These are phyloP conservation scores for Chytridium lagenaria DNA, from an alignment of 371 early-diverging fungal species.

Conservation along the genomic window DNA sequence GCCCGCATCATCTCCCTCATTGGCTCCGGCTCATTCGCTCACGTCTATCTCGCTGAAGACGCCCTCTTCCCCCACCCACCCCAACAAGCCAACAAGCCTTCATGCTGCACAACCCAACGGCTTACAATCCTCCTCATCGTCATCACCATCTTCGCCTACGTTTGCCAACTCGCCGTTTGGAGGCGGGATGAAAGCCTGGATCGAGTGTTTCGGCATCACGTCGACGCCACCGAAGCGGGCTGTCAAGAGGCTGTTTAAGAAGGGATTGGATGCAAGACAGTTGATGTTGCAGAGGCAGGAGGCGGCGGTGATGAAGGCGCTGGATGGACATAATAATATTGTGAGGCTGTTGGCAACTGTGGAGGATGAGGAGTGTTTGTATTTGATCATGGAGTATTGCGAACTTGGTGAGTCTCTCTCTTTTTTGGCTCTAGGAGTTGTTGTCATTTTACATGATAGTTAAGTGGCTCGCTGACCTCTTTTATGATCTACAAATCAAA, in stretches of 20 bases:
- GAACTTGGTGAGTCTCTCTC: constrained; percentile 67
- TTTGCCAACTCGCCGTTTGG: too few species aligned
- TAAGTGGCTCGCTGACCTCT: too few species aligned
- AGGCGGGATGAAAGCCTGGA: background rate
- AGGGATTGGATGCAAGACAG: constrained; percentile 37
- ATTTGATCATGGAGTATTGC: constrained; percentile 78
- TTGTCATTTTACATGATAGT: too few species aligned
- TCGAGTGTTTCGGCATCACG: background rate
- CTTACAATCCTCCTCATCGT: too few species aligned
- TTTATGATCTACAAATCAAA: too few species aligned
- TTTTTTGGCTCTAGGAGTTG: too few species aligned
- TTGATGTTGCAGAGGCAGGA: constrained; percentile 39
- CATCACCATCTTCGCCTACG: too few species aligned
- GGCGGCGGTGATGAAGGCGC: constrained; percentile 34
- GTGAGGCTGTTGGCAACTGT: constrained; percentile 72
- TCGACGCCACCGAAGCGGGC: constrained; percentile 21
- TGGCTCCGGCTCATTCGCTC: constrained; percentile 72
- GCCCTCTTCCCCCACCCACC: background rate
- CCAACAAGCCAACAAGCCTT: background rate
- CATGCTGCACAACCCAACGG: too few species aligned
- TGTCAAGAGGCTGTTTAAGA: constrained; percentile 43
- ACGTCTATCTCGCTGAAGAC: constrained; percentile 64
- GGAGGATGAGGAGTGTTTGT: constrained; percentile 70
- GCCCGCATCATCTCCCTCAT: constrained; percentile 49
- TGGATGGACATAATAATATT: constrained; percentile 62